phyloP scores from a whole-genome alignment of 805 yeast species.

The Zygotorulaspora danielsina region DNA sequence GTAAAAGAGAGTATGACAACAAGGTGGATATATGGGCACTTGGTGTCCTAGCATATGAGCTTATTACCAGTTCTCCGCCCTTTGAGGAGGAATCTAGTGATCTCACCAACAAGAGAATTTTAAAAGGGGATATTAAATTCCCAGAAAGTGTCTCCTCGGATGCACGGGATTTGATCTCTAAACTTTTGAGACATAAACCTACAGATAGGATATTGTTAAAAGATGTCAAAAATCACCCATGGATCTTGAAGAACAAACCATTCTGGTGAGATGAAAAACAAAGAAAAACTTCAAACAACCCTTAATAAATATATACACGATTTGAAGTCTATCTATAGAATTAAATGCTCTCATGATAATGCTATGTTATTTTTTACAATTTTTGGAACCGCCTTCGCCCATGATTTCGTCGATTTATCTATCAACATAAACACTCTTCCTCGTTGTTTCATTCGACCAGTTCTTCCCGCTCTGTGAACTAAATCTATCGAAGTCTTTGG shows the following conservation, averaged over 20 bases:
- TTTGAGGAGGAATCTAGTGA: slow-evolving; percentile 79
- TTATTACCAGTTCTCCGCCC: slow-evolving; percentile 86
- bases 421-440: slow-evolving; percentile 85
- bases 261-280: slow-evolving; percentile 59
- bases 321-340: too few species aligned
- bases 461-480: slow-evolving; percentile 89
- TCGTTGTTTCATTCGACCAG: slow-evolving; percentile 84
- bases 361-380: slow-evolving; percentile 51
- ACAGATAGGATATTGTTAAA: slow-evolving; percentile 55
- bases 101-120: slow-evolving; percentile 75
- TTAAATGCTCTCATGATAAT: slow-evolving; percentile 32
- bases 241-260: slow-evolving; percentile 67
- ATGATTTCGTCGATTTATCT: slow-evolving; percentile 61
- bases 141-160: slow-evolving; percentile 68
- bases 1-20: slow-evolving; percentile 69
- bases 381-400: slow-evolving; percentile 77
- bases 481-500: slow-evolving; percentile 83
- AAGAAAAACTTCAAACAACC: too few species aligned
- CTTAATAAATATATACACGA: too few species aligned
- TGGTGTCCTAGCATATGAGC: slow-evolving; percentile 81
- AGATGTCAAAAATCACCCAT: slow-evolving; percentile 71
- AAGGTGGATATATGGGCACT: slow-evolving; percentile 90
- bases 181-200: slow-evolving; percentile 65
- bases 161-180: slow-evolving; percentile 69
- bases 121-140: slow-evolving; percentile 66